These are phyloP conservation scores for Colletotrichum echinochloae DNA, from an alignment of 2,329 filamentous ascomycete species.

Conservation along the genomic window DNA sequence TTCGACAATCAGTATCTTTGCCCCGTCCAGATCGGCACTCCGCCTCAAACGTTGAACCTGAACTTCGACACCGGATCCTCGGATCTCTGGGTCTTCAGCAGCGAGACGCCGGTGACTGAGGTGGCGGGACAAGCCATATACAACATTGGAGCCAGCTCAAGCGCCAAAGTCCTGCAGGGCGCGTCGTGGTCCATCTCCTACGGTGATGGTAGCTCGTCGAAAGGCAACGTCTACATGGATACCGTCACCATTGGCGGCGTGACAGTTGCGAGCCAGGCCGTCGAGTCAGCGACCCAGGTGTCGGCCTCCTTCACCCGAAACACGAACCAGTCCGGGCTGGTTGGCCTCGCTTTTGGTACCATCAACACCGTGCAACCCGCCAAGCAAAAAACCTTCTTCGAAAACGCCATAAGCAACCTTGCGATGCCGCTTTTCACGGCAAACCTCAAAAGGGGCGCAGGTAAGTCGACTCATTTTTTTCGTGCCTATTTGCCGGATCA, in stretches of 20 bases:
- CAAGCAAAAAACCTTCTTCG: conserved; percentile 58
- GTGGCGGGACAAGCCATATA: conserved; percentile 56
- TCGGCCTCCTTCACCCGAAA: conserved; percentile 54
- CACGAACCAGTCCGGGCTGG: conserved; percentile 54
- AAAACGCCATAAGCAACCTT: conserved; percentile 48
- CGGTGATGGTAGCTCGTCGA: conserved; percentile 56
- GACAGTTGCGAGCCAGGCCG: conserved; percentile 54
- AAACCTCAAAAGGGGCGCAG: conserved; percentile 51
- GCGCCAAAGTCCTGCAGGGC: conserved; percentile 52
- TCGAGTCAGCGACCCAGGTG: conserved; percentile 57
- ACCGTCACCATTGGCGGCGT: conserved; percentile 57
- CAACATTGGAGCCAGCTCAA: conserved; percentile 53
- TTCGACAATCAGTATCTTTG: conserved; percentile 64
- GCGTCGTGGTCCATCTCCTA: conserved; percentile 57
- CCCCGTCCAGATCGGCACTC: conserved; percentile 69
- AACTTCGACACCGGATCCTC: conserved; percentile 58
- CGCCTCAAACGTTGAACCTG: conserved; percentile 53
- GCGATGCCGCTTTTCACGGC: conserved; percentile 49
- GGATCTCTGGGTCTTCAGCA: conserved; percentile 63
- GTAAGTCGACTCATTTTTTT: conserved; percentile 41
- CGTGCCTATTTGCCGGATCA: conserved; percentile 6
- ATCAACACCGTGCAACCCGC: conserved; percentile 57
- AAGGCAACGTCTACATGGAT: conserved; percentile 58
- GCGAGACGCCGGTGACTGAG: conserved; percentile 52
- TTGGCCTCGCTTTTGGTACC: conserved; percentile 57